Evolutionary conservation across 257 asterid genomes (phyloP).

Genomic region (Nicotiana sylvestris): DNA sequence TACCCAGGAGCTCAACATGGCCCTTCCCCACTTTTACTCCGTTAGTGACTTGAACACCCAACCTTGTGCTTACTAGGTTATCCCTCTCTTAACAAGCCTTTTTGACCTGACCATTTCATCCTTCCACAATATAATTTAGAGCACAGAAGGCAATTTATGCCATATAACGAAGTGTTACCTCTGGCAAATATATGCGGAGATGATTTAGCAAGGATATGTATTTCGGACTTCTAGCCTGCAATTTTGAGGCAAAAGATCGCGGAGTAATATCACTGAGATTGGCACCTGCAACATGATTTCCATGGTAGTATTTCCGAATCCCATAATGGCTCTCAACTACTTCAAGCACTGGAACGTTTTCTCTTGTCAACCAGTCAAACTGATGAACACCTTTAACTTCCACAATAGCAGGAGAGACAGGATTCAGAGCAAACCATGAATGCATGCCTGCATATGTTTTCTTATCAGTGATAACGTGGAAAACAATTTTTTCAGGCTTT

Average conservation of each 20-base stretch:
- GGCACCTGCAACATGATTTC: conserved; percentile 83
- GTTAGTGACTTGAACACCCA: neutral
- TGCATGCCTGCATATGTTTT: conserved; percentile 98
- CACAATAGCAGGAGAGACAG: conserved; percentile 75
- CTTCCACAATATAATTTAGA: neutral
- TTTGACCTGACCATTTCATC: neutral
- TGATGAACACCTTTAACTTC: conserved; percentile 97
- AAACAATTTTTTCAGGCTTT: conserved; percentile 74
- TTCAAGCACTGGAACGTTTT: conserved; percentile 96
- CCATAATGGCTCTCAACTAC: conserved; percentile 80
- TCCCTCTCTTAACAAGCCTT: neutral
- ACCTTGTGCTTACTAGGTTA: neutral
- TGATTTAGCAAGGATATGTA: conserved; percentile 92
- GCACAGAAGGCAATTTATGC: neutral
- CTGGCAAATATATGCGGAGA: conserved; percentile 92
- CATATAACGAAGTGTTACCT: conserved; percentile 43
- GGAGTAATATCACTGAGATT: conserved; percentile 80
- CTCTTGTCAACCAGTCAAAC: conserved; percentile 96
- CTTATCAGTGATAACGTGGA: conserved; percentile 96
- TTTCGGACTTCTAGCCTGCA: conserved; percentile 93
- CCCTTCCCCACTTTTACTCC: neutral
- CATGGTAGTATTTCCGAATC: conserved; percentile 84
- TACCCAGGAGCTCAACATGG: neutral
- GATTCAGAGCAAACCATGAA: conserved; percentile 93
- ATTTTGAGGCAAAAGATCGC: conserved; percentile 75